Conservation (phyloP, 768 basidiomycete species). For the Sporobolomyces phaffii region DNA sequence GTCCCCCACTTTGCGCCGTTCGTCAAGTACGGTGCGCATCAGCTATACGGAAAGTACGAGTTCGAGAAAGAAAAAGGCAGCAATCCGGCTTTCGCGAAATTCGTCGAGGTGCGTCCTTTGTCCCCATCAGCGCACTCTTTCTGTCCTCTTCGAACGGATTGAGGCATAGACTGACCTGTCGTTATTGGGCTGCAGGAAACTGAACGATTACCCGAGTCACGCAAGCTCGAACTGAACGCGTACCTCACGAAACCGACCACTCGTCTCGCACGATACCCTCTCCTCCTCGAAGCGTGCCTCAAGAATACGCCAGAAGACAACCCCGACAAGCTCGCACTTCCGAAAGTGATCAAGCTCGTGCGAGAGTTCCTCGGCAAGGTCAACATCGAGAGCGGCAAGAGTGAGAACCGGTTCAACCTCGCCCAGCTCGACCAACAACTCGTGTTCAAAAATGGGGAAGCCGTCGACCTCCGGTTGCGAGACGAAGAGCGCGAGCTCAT, state of each 20-base stretch:
- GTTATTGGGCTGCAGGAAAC: slow-evolving; percentile 56
- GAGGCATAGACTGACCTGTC: too few species aligned
- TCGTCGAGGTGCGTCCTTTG: slow-evolving; percentile 76
- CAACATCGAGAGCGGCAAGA: slow-evolving; percentile 87
- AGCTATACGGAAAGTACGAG: slow-evolving; percentile 96
- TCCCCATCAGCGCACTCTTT: background rate
- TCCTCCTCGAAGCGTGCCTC: slow-evolving; percentile 80
- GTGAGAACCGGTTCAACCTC: slow-evolving; percentile 93
- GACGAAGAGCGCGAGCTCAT: slow-evolving; percentile 87
- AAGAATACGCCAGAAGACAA: slow-evolving; percentile 89
- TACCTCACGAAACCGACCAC: slow-evolving; percentile 98
- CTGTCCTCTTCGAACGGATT: too few species aligned
- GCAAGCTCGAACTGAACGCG: slow-evolving; percentile 93
- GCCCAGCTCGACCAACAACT: slow-evolving; percentile 88
- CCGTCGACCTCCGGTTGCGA: slow-evolving; percentile 75
- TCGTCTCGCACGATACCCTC: slow-evolving; percentile 89
- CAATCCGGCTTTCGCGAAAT: slow-evolving; percentile 85
- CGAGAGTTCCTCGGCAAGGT: slow-evolving; percentile 79
- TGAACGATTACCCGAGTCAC: slow-evolving; percentile 86
- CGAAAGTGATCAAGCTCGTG: slow-evolving; percentile 68
- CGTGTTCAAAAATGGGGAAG: slow-evolving; percentile 78
- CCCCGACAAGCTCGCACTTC: slow-evolving; percentile 70
- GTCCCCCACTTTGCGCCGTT: slow-evolving; percentile 87
- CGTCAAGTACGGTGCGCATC: slow-evolving; percentile 90
- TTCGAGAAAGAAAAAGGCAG: slow-evolving; percentile 97